These are phyloP conservation scores for Cyclotella cryptica DNA, from an alignment of 108 stramenopile genomes.

Conservation along the genomic window DNA sequence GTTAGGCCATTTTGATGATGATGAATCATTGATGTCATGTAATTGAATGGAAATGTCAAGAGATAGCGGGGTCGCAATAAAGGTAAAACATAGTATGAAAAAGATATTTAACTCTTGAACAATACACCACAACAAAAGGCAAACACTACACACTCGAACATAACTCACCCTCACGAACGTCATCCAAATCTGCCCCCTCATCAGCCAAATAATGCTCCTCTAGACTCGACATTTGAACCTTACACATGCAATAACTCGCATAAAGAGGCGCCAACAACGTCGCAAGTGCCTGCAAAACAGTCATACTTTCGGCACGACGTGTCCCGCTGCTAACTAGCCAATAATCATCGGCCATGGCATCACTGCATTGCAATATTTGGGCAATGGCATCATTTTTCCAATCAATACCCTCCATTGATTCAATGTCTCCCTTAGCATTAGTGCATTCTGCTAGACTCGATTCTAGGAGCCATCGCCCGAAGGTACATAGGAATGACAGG, in stretches of 20 bases:
- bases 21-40: no score
- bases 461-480: conserved; percentile 68
- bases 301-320: conserved; percentile 50
- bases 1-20: no score
- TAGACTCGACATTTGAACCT: conserved; percentile 73
- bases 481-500: conserved; percentile 52
- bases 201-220: conserved; percentile 77
- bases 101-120: no score
- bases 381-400: conserved; percentile 81
- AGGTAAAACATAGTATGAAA: no score
- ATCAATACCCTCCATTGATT: conserved; percentile 68
- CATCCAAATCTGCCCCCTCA: conserved; percentile 78
- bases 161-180: conserved; percentile 59
- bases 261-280: conserved; percentile 74
- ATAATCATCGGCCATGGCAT: conserved; percentile 75
- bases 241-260: conserved; percentile 62
- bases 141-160: no score
- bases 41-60: no score
- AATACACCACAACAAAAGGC: no score
- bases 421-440: conserved; percentile 68
- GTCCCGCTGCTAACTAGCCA: conserved; percentile 74
- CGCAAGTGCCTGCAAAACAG: conserved; percentile 54
- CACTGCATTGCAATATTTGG: conserved; percentile 70
- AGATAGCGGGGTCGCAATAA: no score
- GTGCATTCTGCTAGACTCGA: conserved; percentile 71